Conservation (phyloP, 768 basidiomycete genomes). For the Leccinum incarnatum region DNA sequence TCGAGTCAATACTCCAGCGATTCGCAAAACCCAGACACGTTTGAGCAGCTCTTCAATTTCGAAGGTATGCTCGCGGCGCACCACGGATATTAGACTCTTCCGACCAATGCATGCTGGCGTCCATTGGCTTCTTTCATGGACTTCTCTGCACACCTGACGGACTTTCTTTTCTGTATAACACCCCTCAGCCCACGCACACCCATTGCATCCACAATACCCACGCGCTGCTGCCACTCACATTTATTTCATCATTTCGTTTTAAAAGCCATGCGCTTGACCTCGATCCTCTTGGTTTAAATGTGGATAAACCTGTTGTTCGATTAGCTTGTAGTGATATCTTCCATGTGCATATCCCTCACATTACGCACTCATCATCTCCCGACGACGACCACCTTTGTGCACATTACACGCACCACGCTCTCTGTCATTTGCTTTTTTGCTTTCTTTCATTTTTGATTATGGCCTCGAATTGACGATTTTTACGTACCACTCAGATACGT, state of each 20-base stretch:
- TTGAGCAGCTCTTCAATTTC: constrained; percentile 37
- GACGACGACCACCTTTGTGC: constrained; percentile 10
- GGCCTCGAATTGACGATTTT: constrained; percentile 32
- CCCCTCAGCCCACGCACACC: constrained; percentile 12
- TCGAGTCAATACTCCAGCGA: constrained; percentile 31
- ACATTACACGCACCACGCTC: constrained; percentile 20
- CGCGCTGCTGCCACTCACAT: constrained; percentile 29
- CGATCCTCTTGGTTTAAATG: constrained; percentile 29
- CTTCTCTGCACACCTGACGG: constrained; percentile 24
- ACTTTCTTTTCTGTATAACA: constrained; percentile 33
- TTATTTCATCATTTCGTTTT: constrained; percentile 1
- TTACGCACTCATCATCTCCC: constrained; percentile 15
- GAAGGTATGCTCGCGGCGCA: constrained; percentile 34
- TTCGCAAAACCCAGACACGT: constrained; percentile 34
- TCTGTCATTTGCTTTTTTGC: background rate
- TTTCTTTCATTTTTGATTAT: constrained; percentile 21
- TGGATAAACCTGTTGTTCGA: constrained; percentile 37
- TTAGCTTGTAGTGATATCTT: constrained; percentile 34
- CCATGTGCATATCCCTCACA: constrained; percentile 30
- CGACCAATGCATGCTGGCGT: constrained; percentile 37
- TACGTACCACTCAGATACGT: constrained; percentile 22
- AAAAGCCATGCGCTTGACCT: constrained; percentile 18
- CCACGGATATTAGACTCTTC: constrained; percentile 31
- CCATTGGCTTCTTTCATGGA: constrained; percentile 30
- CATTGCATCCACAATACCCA: constrained; percentile 30